Conservation (phyloP, 306 rosid genomes). For the Chamaecrista fasciculata region DNA sequence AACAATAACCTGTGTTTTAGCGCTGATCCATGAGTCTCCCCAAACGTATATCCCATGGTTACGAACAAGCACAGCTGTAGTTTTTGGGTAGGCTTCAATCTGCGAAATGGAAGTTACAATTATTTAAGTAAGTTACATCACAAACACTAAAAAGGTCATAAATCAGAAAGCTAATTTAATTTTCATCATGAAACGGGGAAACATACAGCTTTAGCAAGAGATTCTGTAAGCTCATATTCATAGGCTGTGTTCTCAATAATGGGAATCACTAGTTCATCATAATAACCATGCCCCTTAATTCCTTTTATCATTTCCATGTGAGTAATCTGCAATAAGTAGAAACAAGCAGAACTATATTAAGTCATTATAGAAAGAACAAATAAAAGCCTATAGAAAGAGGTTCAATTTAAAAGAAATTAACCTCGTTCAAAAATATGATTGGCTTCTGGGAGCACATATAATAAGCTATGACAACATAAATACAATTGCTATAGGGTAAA, state of each 20-base stretch:
- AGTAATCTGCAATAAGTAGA: constrained; percentile 68
- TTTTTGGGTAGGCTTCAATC: constrained; percentile 92
- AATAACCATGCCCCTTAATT: constrained; percentile 95
- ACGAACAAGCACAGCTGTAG: constrained; percentile 98
- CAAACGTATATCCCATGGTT: constrained; percentile 91
- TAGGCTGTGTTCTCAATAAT: constrained; percentile 89
- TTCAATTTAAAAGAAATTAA: neutral
- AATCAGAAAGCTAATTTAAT: neutral
- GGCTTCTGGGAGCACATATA: constrained; percentile 1
- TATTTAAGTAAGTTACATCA: constrained; percentile 1
- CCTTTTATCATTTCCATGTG: constrained; percentile 99
- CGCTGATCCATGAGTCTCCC: constrained; percentile 97
- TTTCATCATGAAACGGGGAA: constrained; percentile 31
- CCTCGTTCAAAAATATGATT: neutral
- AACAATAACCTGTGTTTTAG: constrained; percentile 89
- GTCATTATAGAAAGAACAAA: constrained; percentile 6
- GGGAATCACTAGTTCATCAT: constrained; percentile 95
- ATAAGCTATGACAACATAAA: neutral
- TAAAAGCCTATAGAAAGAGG: constrained; percentile 2
- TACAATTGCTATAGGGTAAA: neutral
- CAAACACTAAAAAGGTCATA: neutral
- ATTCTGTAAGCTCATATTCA: constrained; percentile 83
- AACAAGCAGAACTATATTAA: neutral
- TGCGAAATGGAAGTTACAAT: constrained; percentile 32
- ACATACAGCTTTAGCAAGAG: constrained; percentile 95